Base-by-base conservation (phyloP, 768 basidiomycete species). In the Lentinula sp. region DNA sequence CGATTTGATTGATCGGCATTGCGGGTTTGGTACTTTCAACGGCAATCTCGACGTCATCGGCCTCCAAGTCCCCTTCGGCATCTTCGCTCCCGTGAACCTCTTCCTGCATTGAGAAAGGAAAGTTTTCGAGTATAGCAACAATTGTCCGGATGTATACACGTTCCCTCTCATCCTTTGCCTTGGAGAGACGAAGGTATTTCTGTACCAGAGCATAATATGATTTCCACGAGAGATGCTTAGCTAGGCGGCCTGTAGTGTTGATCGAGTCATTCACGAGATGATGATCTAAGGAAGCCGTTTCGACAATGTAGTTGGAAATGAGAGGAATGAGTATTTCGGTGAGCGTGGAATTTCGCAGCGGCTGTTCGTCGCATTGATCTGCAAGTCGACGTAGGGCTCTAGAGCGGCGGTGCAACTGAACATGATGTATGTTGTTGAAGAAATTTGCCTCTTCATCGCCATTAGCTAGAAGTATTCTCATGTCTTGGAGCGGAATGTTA, bases 381-480 rank as follows among this genome's bases (percentile, higher is more conserved):
- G 84, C 85, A 18, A 98, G 82, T n/a, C 93, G 81, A 13, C 91
- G 84, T 33, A 97, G 78, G 2, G 96, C 95, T 62, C 96, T 77
- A 1, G 87, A 86, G 23, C 96, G 86, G 64, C 95, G 85, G 71
- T 98, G 95, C 2, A 89, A 76, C 73, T 99, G 97, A 48, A 98
- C 84, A 69, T 99, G 97, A 57, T 90, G 84, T 52, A 98, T 85
- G 72, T 99, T 99, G 78, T 88, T 88, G 82, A 99, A 98, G 76
- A 98, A 95, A 69, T 90, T 95, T 36, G 93, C 94, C 72, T 99
- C 96, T 53, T 91, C 88, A 69, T 98, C 95, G 1, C 93, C 95
- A 16, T 80, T 85, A 7, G 91, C 92, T 36, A 98, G 80, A 6
- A 98, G 74, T 10, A 86, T 80, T 23, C 77, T 84, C 85, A 98